Base-by-base conservation (phyloP, 257 asterid genomes). In the Plantago elongata region DNA sequence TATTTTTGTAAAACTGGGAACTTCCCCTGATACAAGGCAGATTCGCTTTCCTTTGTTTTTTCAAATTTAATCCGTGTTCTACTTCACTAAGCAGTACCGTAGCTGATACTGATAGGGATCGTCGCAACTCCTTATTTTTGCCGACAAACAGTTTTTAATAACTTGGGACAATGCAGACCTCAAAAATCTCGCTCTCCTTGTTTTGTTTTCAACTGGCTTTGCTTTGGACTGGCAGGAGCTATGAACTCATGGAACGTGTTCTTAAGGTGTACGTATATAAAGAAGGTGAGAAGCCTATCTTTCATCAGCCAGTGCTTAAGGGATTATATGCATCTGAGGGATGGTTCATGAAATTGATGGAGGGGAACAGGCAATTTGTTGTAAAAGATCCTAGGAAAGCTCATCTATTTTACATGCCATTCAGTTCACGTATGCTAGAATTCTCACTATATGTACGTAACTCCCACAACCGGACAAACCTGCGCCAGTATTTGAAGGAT, bases 331-430 rank as follows among this genome's bases (percentile, higher is more conserved):
- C 97, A 42, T 85, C 96, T 5, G 96, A 90, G 75, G 97, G 97
- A 65, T 90, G 97, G 97, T 90, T 90, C 71, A 90, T 90, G 92
- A 90, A 90, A 70, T 84, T 90, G 67, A 84, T 90, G 97, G 97
- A 83, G 78, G 85, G 83, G 34, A 85, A 83, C 56, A 90, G 69
- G 61, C 84, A 54, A 43, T 90, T 79, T 54, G 65, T 70, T n/a
- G 90, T 87, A 54, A 90, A 85, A 68, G 92, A 85, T 78, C 86
- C 97, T 5, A 57, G 81, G 47, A 81, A 74, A 71, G 97, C 97
- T 57, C 96, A 90, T 73, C 83, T 90, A 37, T 90, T 87, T 69
- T 90, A 90, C 75, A 80, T 90, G 79, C 97, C 97, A 42, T 90
- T 90, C 81, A 90, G 97, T 75, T 72, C 97, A 15, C 72, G 89